Evolutionary conservation across 495 filamentous ascomycete genomes (phyloP), one percentile per base, ranked within the genome.

Genomic region (Recurvomyces mirabilis): DNA sequence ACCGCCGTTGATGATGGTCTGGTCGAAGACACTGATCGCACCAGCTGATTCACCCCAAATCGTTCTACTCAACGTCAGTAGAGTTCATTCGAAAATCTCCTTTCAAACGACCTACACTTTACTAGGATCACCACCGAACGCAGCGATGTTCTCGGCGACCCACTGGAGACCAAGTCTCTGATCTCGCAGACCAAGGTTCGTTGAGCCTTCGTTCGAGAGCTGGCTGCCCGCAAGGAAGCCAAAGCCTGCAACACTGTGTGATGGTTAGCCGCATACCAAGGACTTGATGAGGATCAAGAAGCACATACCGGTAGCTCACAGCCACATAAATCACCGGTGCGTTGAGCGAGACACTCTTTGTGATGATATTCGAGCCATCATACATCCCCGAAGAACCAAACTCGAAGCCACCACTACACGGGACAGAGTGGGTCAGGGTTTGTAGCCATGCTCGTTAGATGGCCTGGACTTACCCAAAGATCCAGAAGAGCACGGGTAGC

Each of bases 401-500:
- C 52, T 81, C 73, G 51, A 81, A 82, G 1, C 68, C 74, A 18
- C 80, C 79, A n/a, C n/a, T n/a, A n/a, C n/a, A n/a, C n/a, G n/a
- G n/a, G n/a, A n/a, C n/a, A n/a, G n/a, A n/a, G n/a, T n/a, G n/a
- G n/a, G n/a, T n/a, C n/a, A n/a, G n/a, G n/a, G n/a, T n/a, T n/a
- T n/a, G n/a, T n/a, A n/a, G n/a, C n/a, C n/a, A n/a, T n/a, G n/a
- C n/a, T n/a, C n/a, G n/a, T n/a, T n/a, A n/a, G n/a, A n/a, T n/a
- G n/a, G n/a, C n/a, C n/a, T n/a, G n/a, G n/a, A n/a, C n/a, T n/a
- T n/a, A n/a, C 5, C 37, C 82, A 48, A 69, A 80, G 46, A 84
- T 81, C 76, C 77, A 83, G 14, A 83, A 68, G 26, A 83, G 54
- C 11, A 83, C 75, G 0, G 80, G 79, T 3, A 83, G 61, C 45